Evolutionary conservation across 78 protist species (phyloP).

Genomic region (Emiliania huxleyi): DNA sequence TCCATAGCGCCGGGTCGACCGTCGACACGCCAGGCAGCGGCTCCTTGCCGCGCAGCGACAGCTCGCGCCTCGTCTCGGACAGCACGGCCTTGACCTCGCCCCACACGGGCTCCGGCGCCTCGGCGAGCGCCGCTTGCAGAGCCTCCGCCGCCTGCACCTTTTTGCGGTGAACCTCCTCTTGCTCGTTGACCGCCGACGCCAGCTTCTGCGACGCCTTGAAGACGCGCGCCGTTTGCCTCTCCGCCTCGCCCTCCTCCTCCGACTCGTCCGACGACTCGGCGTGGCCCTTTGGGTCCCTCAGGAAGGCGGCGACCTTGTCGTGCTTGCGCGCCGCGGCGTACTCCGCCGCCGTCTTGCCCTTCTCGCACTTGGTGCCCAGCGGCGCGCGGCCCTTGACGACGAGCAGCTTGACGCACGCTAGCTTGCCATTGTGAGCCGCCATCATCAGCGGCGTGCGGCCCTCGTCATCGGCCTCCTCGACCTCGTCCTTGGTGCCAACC

Average conservation of each 20-base stretch:
- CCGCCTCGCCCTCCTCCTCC: not conserved
- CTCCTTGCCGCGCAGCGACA: not conserved
- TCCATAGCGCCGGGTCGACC: not conserved
- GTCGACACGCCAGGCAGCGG: not conserved
- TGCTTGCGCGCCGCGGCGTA: not conserved
- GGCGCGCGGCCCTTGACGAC: not conserved
- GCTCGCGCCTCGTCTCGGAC: not conserved
- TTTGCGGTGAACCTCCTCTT: not conserved
- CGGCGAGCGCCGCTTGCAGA: not conserved
- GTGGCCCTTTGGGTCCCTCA: not conserved
- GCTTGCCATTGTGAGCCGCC: not conserved
- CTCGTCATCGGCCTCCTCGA: not conserved
- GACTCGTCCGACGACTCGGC: not conserved
- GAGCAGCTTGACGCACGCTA: not conserved
- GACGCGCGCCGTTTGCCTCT: not conserved
- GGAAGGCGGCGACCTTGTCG: not conserved
- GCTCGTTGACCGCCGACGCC: not conserved
- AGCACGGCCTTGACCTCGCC: not conserved
- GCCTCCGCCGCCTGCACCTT: conserved; percentile 19
- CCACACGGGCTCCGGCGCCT: not conserved
- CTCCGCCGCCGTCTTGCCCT: not conserved
- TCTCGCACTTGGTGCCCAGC: not conserved
- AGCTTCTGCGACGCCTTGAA: conserved; percentile 1
- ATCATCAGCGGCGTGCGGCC: conserved; percentile 24
- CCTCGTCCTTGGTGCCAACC: not conserved